Conservation (phyloP, 345 rosid species). For the Turnera subulata region DNA sequence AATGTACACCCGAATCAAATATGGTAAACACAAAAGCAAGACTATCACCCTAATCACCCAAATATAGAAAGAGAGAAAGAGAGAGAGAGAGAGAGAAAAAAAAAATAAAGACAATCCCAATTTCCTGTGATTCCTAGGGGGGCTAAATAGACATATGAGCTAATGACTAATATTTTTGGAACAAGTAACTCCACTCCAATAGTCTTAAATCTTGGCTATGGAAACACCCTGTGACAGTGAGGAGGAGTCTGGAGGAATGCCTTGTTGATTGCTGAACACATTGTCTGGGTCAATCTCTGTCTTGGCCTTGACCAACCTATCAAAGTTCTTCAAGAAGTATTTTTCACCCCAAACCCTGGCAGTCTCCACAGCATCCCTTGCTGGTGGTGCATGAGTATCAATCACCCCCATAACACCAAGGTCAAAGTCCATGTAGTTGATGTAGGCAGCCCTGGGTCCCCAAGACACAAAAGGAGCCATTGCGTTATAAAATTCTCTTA, state of each 20-base stretch:
- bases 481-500: constrained; percentile 17
- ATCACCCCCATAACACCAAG: constrained; percentile 12
- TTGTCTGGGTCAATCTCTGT: constrained; percentile 22
- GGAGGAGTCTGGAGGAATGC: constrained; percentile 21
- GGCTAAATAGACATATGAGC: too few relatives aligned
- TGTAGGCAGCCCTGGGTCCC: constrained; percentile 26
- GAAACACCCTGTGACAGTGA: not conserved
- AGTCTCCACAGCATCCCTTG: constrained; percentile 10
- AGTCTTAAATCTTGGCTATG: constrained; percentile 2
- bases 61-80: too few relatives aligned
- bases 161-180: too few relatives aligned
- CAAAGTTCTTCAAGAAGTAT: constrained; percentile 25
- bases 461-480: constrained; percentile 29
- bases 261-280: constrained; percentile 22
- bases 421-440: constrained; percentile 27
- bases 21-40: too few relatives aligned
- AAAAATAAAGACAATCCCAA: too few relatives aligned
- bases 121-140: too few relatives aligned
- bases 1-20: too few relatives aligned
- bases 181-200: too few relatives aligned
- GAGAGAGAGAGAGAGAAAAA: too few relatives aligned
- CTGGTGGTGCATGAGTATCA: not conserved
- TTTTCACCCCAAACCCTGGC: constrained; percentile 33
- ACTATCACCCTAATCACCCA: too few relatives aligned
- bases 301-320: constrained; percentile 25